Evolutionary conservation across 2,329 filamentous ascomycete genomes (phyloP), one percentile per base, ranked within the genome.

Genomic region (Pyrenophora graminea): DNA sequence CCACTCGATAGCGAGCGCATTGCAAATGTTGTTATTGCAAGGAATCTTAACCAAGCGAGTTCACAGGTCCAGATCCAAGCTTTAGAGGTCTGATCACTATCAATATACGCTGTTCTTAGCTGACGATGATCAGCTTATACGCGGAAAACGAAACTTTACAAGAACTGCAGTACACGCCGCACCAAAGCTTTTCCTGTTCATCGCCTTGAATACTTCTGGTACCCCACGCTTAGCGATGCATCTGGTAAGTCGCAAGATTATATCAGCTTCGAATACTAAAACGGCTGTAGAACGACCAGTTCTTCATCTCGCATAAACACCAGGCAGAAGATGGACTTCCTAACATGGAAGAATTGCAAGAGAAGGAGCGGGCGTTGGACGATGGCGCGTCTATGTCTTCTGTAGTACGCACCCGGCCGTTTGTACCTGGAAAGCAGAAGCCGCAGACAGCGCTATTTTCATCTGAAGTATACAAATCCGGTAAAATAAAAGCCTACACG

Each of bases 251-350:
- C 9, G 4, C 6, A 3, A 10, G 18, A 32, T 15, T 12, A 37
- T 76, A 79, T 4, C 3, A 1, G 33, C 31, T 19, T 0, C 15
- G 15, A 3, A 25, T 34, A 3, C 87, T 42, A 81, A 63, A 78
- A 18, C 74, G 73, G 27, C 7, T 81, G 86, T 81, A 90, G 72
- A 95, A 91, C 63, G 91, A 97, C 52, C 85, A 89, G 58, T 87
- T 97, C 60, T 90, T 91, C 68, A 86, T 97, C 51, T 93, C 90
- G 0, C 92, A 97, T 71, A 90, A 86, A 76, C 91, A 97, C 65
- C 82, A 87, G 50, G 79, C 82, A 3, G 77, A 80, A 1, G 85
- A 93, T 68, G 90, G 88, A 0, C 88, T 91, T 55, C 80, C 85
- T 4, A 89, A 94, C 57, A 72, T 93, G 0, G 89, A 95, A 53